Base-by-base conservation (phyloP, 495 filamentous ascomycete species). In the Apiosordaria backusii region DNA sequence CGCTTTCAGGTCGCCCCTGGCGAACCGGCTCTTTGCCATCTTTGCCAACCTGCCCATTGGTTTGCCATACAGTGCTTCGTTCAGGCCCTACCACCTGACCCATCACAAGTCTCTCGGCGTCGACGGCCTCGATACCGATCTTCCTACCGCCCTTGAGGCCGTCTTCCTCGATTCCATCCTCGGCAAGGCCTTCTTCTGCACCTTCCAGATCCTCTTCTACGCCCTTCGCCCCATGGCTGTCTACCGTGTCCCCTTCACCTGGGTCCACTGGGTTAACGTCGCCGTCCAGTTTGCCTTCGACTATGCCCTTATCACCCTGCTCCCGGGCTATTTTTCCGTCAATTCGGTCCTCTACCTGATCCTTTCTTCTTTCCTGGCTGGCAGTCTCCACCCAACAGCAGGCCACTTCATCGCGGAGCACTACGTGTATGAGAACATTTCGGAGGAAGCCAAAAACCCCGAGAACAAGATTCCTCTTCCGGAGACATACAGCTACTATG, bases 171-270 rank as follows among this genome's bases (percentile, higher is more conserved):
- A 97, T 83, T 96, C 92, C n/a, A 85, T 99, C 73, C 85, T 93
- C 19, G 96, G 96, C 71, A 99, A 99, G 77, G 90, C 96, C 67
- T 98, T 99, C 84, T 99, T 99, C 86, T 96, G 91, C 82, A 98
- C 96, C 70, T 98, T 97, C 82, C 96, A 99, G 79, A 97, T 99
- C 76, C 82, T 99, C 74, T 99, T 99, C 87, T 99, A 99, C 84
- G 96, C 96, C 74, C 74, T 99, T n/a, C 92, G 96, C 4, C 96
- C 96, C 61, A 96, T 97, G 89, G 89, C 93, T 80, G 85, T 99
- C 69, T 96, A 96, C 83, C 85, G 88, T 71, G 83, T 97, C 1
- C 92, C 93, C 24, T 85, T 98, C 75, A 98, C 96, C 60, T 84
- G 81, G 73, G 87, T 97, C 64, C 94, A 97, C 79, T 77, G 87